Conservation (phyloP, 2,329 filamentous ascomycete genomes). For the Colletotrichum brevisporum region DNA sequence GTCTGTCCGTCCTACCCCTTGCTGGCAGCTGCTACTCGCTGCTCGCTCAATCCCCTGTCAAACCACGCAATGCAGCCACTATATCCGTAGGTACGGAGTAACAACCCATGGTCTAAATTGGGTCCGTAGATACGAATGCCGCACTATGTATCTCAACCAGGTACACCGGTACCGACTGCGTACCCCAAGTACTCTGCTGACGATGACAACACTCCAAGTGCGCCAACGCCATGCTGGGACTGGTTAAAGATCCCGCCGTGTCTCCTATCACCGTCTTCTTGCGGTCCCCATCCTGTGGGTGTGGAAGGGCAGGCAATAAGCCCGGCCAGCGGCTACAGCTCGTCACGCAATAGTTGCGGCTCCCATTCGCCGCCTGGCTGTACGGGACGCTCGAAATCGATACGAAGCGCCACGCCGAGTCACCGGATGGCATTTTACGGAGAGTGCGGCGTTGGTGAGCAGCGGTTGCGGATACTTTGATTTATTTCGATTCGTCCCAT, state of each 20-base stretch:
- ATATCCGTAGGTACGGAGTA: not conserved
- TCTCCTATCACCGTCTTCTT: not conserved
- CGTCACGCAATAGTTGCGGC: constrained; percentile 12
- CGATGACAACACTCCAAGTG: not conserved
- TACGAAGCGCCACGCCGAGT: constrained; percentile 19
- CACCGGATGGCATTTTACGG: not conserved
- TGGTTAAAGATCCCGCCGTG: not conserved
- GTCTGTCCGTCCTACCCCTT: constrained; percentile 10
- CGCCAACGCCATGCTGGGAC: not conserved
- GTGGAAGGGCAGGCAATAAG: not conserved
- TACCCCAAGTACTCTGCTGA: constrained; percentile 25
- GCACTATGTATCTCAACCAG: too few species aligned
- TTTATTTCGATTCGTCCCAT: constrained; percentile 9
- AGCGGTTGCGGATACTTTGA: not conserved
- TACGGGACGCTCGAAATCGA: not conserved
- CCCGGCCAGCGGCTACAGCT: not conserved
- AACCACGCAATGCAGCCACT: constrained; percentile 30
- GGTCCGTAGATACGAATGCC: too few species aligned
- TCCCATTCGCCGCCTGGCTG: not conserved
- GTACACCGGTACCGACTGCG: not conserved
- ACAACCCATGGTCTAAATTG: constrained; percentile 15
- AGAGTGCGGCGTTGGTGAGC: not conserved
- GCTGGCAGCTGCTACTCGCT: constrained; percentile 14
- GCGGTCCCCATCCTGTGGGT: not conserved
- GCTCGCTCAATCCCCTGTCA: constrained; percentile 22